Base-by-base conservation (phyloP, 331 rosid genomes). In the Rosa hybrid region DNA sequence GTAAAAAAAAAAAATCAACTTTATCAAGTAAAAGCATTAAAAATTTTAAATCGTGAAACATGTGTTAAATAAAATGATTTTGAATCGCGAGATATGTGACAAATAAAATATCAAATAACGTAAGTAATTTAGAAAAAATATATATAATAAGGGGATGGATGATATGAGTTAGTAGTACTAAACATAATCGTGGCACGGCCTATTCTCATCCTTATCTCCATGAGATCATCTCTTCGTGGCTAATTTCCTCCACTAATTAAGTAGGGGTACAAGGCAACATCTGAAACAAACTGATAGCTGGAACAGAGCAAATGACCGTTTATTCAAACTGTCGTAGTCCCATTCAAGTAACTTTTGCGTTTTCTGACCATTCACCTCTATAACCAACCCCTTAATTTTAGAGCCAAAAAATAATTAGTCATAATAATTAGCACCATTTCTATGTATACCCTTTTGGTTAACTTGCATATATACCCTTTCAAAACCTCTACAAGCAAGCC, bases 331-430 rank as follows among this genome's bases (percentile, higher is more conserved):
- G 74, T 60, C n/a, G 12, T 20, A 11, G 21, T 78, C 30, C 38
- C 30, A n/a, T 46, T 38, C 9, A 39, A 69, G 45, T 21, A n/a
- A 30, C 30, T 4, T 69, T 60, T 69, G 4, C 3, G 27, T 62
- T 68, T 71, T 46, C 34, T 65, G 71, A 77, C 75, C 72, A 13
- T 75, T 3, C 69, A 51, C 45, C 68, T 38, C 21, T 56, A 6
- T 53, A 85, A 83, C 83, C 64, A 46, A 51, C 54, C 77, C 81
- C 86, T 71, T 71, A 56, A 12, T 85, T 80, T 75, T 72, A 63
- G 75, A 74, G 75, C 73, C 39, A 23, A 12, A 25, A 53, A 30
- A 12, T 79, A 78, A 79, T 59, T 56, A 73, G 77, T 79, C 82
- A 59, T 12, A 30, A 39, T 42, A 64, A 64, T 49, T 17, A 30